Percentiles rank a stretch among this genome's conserved stretches.
Conservation (phyloP, 345 rosid genomes). For the Populus euphratica region DNA sequence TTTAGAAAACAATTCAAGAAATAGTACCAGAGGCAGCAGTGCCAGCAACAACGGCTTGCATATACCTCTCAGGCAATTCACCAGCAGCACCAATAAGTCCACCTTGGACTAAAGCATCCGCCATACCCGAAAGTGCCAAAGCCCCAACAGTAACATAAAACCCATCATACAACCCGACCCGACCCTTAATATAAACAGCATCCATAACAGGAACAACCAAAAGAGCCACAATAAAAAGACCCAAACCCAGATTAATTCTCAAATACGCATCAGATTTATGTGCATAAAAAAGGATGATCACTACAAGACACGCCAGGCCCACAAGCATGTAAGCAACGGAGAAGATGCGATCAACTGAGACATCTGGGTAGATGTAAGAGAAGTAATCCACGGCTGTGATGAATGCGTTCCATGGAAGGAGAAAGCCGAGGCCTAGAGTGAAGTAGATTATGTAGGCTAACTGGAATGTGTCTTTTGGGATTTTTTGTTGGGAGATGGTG, state of each 20-base stretch:
- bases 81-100: constrained; percentile 89
- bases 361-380: constrained; percentile 81
- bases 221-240: constrained; percentile 51
- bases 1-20: neutral
- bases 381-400: constrained; percentile 98
- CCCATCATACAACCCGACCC: constrained; percentile 65
- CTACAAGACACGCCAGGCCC: constrained; percentile 48
- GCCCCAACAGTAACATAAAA: constrained; percentile 61
- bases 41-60: constrained; percentile 94
- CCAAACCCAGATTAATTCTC: constrained; percentile 75
- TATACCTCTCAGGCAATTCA: constrained; percentile 84
- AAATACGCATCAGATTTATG: constrained; percentile 63
- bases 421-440: constrained; percentile 71
- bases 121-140: constrained; percentile 57
- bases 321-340: constrained; percentile 74
- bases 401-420: constrained; percentile 99
- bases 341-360: constrained; percentile 83
- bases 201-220: constrained; percentile 78
- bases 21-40: constrained; percentile 89
- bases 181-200: constrained; percentile 63
- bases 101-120: constrained; percentile 86
- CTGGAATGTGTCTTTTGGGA: constrained; percentile 61
- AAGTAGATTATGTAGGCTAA: constrained; percentile 85
- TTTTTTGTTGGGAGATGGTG: constrained; percentile 19
- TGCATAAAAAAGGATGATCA: constrained; percentile 60